Base-by-base conservation (phyloP, 2,329 filamentous ascomycete species). In the Colletotrichum sp. region DNA sequence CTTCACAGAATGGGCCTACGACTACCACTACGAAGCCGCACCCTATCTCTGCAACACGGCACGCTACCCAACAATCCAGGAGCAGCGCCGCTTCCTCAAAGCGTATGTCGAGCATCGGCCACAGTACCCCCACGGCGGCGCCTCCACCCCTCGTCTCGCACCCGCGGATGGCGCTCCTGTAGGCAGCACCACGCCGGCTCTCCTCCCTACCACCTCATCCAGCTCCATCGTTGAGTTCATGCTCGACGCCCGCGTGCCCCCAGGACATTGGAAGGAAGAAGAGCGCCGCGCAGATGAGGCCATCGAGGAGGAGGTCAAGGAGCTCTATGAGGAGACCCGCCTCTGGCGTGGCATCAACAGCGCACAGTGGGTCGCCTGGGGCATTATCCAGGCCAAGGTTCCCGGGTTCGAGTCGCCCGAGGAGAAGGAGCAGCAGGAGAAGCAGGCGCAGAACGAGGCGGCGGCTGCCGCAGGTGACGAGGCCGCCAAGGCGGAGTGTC, bases 1-100 rank as follows among this genome's bases (percentile, higher is more conserved):
- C 85, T 99, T 99, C 85, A 95, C 95, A 1, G 97, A 99, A 86
- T 99, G 97, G 97, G 95, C 95, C 80, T 99, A 99, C 89, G 96
- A 99, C 85, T 99, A 99, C 85, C 96, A 98, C 83, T 93, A 97
- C 82, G 85, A 91, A 5, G 86, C 88, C 32, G 86, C 86, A 36
- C 88, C 95, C 1, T 92, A 92, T 86, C 91, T 89, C 30, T 96
- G 95, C 88, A 92, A 93, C 80, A 90, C 90, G 7, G 86, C 87
- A 69, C 85, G 87, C 69, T 99, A 98, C 84, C 97, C 97, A 0
- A 95, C 89, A 0, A 86, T 89, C 0, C 94, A 96, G 72, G 94
- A 98, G 84, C 97, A 98, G 82, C 90, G 91, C 77, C 94, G 94
- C 44, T 98, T 98, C 84, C 89, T 99, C 80, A 92, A 93, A 67